These are phyloP conservation scores for Pelargonium cotyledonis DNA, from an alignment of 441 rosid species.

Conservation along the genomic window DNA sequence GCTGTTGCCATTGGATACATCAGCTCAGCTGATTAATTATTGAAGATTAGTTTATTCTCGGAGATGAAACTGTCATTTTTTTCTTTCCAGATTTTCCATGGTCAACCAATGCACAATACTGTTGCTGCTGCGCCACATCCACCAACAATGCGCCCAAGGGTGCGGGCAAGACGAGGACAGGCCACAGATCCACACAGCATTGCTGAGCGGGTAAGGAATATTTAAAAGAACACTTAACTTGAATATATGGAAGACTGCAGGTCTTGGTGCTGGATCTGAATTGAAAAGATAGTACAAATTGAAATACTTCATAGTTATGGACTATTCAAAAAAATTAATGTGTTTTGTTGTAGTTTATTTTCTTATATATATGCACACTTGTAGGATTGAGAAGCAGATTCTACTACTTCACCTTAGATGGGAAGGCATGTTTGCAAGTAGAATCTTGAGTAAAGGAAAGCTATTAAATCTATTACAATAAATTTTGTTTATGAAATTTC, in stretches of 20 bases:
- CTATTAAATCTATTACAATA: no score
- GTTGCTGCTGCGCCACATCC: slow-evolving; percentile 77
- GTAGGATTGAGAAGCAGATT: no score
- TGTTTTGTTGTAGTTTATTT: background rate
- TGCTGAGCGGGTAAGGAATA: slow-evolving; percentile 73
- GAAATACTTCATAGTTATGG: background rate
- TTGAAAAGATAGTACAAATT: background rate
- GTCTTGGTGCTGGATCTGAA: no score
- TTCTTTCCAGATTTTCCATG: slow-evolving; percentile 66
- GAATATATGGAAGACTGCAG: background rate
- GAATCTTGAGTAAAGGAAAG: no score
- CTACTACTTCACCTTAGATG: no score
- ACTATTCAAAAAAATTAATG: background rate
- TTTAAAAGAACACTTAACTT: background rate
- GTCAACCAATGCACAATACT: slow-evolving; percentile 71
- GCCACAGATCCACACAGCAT: slow-evolving; percentile 99
- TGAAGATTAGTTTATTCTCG: background rate
- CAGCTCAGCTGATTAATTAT: background rate
- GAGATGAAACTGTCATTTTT: slow-evolving; percentile 15
- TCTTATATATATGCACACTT: no score
- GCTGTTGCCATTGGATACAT: background rate
- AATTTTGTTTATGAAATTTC: no score
- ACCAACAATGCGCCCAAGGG: slow-evolving; percentile 89
- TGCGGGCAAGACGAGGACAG: slow-evolving; percentile 97
- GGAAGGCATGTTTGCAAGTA: background rate